Base-by-base conservation (phyloP, 306 rosid genomes). In the Sphenostylis stenocarpa region DNA sequence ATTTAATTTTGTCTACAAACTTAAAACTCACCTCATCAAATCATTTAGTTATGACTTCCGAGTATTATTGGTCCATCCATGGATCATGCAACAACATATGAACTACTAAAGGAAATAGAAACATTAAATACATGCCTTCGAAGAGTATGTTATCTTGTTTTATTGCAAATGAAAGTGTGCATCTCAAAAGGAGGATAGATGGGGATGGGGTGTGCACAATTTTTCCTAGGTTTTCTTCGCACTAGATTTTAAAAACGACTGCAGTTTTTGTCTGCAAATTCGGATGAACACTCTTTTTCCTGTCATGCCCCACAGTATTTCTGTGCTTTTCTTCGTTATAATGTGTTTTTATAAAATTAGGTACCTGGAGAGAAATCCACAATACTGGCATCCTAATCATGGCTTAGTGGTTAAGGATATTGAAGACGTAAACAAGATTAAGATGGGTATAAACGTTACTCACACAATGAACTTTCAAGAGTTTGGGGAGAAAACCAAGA, bases 391-490 rank as follows among this genome's bases (percentile, higher is more conserved):
- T 84, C 89, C 96, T 15, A 77, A 48, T 58, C 86, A 89, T 36
- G 72, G 24, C 16, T 82, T 92, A 78, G 73, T 86, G 48, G 97
- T 88, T 77, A 55, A 78, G 80, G 94, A 89, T 81, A 89, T 92
- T 5, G 94, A 90, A 65, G 79, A 90, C 8, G 89, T 95, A 73
- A 90, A 95, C 33, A 82, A 84, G 88, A 77, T 95, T 8, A 89
- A 89, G 82, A 79, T 95, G 83, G 90, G 75, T 72, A 82, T 95
- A 3, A 72, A 33, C 38, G 77, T 84, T 24, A 87, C 16, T 43
- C 99, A 95, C 90, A 95, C 97, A 7, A 90, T 95, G 89, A 90
- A 88, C 77, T 95, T 90, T 60, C 99, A 92, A 87, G 87, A 90
- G 2, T 90, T 33, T 44, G 86, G 79, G 26, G 96, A 89, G 89